A percentile compares a stretch with the other conserved stretches of the same genome.
These are phyloP conservation scores for Glomus cerebriforme DNA, from an alignment of 192 early-diverging fungal genomes.

Conservation along the genomic window DNA sequence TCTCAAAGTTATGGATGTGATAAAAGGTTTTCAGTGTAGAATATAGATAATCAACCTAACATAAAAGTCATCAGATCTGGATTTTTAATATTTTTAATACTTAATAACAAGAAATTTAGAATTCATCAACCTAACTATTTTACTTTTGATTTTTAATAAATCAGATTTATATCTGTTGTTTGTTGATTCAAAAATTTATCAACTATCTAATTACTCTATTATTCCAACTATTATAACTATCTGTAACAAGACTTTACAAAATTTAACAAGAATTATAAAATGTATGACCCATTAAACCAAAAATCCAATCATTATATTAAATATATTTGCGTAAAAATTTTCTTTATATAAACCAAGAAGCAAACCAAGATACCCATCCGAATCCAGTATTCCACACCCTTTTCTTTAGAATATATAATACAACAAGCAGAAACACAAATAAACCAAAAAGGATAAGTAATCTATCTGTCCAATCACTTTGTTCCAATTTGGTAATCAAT, in stretches of 20 bases:
- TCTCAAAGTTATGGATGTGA: conserved; percentile 98
- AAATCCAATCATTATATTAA: no score
- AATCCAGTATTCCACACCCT: conserved; percentile 61
- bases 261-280: no score
- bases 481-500: conserved; percentile 64
- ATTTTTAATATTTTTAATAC: not conserved
- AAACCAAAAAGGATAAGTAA: conserved; percentile 62
- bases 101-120: not conserved
- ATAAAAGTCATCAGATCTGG: not conserved
- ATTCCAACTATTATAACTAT: no score
- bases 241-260: no score
- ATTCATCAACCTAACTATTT: no score
- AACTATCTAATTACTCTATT: no score
- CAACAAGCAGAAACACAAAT: conserved; percentile 60
- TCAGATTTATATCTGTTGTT: no score
- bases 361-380: conserved; percentile 38
- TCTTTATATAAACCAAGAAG: conserved; percentile 23
- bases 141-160: no score
- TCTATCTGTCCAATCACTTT: conserved; percentile 69
- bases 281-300: no score
- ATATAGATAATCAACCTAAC: not conserved
- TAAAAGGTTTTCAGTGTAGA: conserved; percentile 89
- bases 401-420: conserved; percentile 65
- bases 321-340: no score
- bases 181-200: no score